Evolutionary conservation across 176 grass and related monocot species (phyloP).

Genomic region (Eragrostis nindensis): DNA sequence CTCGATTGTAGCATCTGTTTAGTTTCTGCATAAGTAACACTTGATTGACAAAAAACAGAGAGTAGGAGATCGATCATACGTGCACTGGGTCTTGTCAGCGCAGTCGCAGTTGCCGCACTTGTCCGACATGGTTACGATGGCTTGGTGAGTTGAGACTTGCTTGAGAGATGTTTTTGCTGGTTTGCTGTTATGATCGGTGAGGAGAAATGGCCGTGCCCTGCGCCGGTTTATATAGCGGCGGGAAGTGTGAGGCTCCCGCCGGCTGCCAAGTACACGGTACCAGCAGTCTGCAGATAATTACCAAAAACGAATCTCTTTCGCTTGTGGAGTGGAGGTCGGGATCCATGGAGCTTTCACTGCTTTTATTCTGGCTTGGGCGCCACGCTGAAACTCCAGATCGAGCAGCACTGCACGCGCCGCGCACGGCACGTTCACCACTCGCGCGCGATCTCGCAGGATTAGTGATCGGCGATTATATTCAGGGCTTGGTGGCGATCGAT

Average conservation of each 20-base stretch:
- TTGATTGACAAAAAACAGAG: not conserved
- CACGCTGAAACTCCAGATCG: not conserved
- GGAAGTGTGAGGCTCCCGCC: no score
- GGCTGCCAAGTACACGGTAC: no score
- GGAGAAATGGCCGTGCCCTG: conserved; percentile 17
- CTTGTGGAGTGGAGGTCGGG: not conserved
- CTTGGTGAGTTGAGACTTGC: not conserved
- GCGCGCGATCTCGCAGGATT: no score
- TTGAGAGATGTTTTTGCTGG: not conserved
- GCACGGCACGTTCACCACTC: not conserved
- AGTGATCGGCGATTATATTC: not conserved
- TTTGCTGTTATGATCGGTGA: not conserved
- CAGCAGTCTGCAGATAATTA: not conserved
- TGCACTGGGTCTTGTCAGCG: conserved; percentile 72
- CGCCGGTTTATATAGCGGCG: conserved; percentile 1
- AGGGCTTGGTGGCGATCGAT: not conserved
- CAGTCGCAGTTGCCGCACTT: conserved; percentile 96
- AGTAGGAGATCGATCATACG: conserved; percentile 27
- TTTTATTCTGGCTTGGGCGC: not conserved
- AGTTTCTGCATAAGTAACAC: not conserved
- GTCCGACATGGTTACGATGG: conserved; percentile 56
- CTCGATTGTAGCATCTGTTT: not conserved
- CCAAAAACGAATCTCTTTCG: not conserved
- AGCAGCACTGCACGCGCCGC: not conserved
- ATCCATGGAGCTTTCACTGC: not conserved